Conservation (phyloP, 2,329 filamentous ascomycete species). For the Penicillium brevicompactum region DNA sequence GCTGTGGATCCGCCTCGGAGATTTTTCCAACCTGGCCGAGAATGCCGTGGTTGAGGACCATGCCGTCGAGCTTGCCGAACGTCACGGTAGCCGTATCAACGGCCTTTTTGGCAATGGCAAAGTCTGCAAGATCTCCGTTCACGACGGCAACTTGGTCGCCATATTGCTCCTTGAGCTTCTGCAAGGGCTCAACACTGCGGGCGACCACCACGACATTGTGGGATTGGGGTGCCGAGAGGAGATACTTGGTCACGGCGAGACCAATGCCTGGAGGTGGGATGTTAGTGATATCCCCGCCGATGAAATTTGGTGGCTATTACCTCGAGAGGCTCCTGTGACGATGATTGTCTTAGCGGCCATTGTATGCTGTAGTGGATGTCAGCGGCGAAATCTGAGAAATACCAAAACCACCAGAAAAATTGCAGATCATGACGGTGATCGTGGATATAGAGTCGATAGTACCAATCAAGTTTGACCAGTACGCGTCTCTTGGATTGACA, state of each 20-base stretch:
- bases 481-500: too few species aligned
- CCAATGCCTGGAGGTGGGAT: conserved; percentile 56
- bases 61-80: conserved; percentile 74
- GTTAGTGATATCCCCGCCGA: conserved; percentile 2
- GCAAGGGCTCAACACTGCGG: conserved; percentile 57
- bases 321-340: conserved; percentile 67
- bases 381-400: background rate
- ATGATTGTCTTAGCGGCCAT: conserved; percentile 68
- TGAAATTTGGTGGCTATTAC: conserved; percentile 32
- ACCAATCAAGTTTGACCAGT: too few species aligned
- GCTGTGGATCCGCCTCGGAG: conserved; percentile 65
- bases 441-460: too few species aligned
- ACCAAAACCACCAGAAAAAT: too few species aligned
- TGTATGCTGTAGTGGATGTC: conserved; percentile 8
- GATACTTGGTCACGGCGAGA: conserved; percentile 60
- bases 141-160: conserved; percentile 58
- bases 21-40: conserved; percentile 75
- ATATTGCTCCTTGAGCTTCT: conserved; percentile 57
- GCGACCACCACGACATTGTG: conserved; percentile 63
- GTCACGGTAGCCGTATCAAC: conserved; percentile 65
- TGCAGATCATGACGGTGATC: too few species aligned
- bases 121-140: conserved; percentile 60
- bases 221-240: conserved; percentile 52
- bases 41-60: conserved; percentile 86
- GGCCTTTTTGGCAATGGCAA: conserved; percentile 59